Evolutionary conservation across 148 eudicot genomes (phyloP).

Genomic region (Rhododendron ovatum): DNA sequence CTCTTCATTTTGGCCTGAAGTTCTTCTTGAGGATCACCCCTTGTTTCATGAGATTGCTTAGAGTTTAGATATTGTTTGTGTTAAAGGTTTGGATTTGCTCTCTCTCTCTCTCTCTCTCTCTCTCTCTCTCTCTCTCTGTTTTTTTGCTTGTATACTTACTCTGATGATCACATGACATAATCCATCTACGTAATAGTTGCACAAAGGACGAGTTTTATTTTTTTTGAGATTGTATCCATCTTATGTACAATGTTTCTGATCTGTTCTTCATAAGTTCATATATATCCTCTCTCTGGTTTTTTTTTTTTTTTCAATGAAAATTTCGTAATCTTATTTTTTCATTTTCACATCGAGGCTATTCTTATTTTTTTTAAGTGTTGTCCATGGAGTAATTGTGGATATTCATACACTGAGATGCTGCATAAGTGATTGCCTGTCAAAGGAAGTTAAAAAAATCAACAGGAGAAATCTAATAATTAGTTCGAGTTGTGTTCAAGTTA

Average conservation of each 20-base stretch:
- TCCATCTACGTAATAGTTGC: background rate
- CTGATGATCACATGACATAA: background rate
- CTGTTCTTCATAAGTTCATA: background rate
- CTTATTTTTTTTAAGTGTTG: background rate
- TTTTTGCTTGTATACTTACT: background rate
- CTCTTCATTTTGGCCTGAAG: constrained; percentile 61
- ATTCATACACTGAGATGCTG: background rate
- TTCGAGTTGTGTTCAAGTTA: too few relatives aligned
- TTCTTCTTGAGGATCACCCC: constrained; percentile 56
- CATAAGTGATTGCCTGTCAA: background rate
- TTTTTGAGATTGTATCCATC: background rate
- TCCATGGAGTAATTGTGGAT: background rate
- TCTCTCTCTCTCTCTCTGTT: background rate
- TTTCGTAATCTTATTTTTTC: background rate
- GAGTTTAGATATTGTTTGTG: background rate
- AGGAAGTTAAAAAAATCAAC: background rate
- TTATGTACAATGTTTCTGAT: constrained; percentile 3
- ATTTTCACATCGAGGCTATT: background rate
- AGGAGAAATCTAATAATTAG: too few relatives aligned
- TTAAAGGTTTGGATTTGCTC: constrained; percentile 11
- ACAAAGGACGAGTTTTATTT: background rate
- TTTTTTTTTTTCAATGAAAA: background rate
- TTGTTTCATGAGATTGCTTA: constrained; percentile 57
- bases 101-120: background rate
- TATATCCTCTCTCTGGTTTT: background rate